phyloP scores from a whole-genome alignment of 2,329 filamentous ascomycete species.

The Colletotrichum paranaense region DNA sequence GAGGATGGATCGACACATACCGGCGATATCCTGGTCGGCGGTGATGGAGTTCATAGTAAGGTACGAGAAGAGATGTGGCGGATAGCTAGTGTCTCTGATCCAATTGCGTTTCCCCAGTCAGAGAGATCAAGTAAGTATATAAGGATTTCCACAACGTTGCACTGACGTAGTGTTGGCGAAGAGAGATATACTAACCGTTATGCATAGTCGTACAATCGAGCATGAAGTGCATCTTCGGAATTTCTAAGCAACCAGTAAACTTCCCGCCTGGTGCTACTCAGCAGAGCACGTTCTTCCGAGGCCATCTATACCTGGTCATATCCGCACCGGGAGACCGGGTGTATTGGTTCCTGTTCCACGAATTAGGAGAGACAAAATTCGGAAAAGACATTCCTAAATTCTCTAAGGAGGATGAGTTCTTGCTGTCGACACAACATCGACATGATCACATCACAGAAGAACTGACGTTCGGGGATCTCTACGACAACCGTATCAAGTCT shows the following conservation, averaged over 20 bases:
- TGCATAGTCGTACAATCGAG: no score
- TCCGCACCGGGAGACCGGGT: slow-evolving; percentile 43
- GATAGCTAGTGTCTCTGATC: slow-evolving; percentile 35
- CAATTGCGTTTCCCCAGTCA: slow-evolving; percentile 38
- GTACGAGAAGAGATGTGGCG: slow-evolving; percentile 45
- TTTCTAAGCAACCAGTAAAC: no score
- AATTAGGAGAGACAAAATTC: slow-evolving; percentile 40
- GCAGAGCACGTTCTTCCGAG: no score
- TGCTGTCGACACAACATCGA: no score
- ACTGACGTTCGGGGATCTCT: no score
- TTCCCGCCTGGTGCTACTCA: no score
- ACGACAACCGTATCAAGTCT: no score
- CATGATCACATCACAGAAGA: no score
- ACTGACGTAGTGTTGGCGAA: no score
- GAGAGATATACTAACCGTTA: no score
- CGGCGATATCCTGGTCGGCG: slow-evolving; percentile 49
- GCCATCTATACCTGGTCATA: slow-evolving; percentile 39
- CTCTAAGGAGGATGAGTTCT: slow-evolving; percentile 41
- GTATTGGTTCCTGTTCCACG: slow-evolving; percentile 50
- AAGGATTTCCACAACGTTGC: no score
- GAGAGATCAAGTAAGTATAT: slow-evolving; percentile 28
- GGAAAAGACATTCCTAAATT: slow-evolving; percentile 46
- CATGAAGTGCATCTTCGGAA: no score
- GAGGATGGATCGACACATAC: slow-evolving; percentile 41
- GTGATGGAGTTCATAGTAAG: slow-evolving; percentile 52